phyloP scores from a whole-genome alignment of 768 basidiomycete genomes.

The Lactarius akahatsu region DNA sequence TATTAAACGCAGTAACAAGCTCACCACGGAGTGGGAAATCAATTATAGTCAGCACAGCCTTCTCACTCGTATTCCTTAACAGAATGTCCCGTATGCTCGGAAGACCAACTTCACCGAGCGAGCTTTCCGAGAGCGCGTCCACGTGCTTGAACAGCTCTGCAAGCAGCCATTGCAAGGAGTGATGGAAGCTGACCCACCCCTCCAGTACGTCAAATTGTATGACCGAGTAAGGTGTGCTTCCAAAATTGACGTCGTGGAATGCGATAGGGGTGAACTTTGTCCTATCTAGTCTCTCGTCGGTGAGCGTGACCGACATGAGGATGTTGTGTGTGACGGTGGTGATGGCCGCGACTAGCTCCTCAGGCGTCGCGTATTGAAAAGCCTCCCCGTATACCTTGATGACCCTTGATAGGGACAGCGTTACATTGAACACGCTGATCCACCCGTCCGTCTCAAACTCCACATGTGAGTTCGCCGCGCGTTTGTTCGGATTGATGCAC shows the following conservation, averaged over 20 bases:
- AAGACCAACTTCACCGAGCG: constrained; percentile 51
- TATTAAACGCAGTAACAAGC: constrained; percentile 31
- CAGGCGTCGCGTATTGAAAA: constrained; percentile 55
- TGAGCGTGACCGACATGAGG: constrained; percentile 64
- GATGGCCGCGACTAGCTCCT: constrained; percentile 66
- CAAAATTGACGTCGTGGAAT: constrained; percentile 70
- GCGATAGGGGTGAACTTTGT: constrained; percentile 59
- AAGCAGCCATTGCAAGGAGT: constrained; percentile 87
- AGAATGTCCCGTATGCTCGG: constrained; percentile 60
- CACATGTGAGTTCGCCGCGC: constrained; percentile 79
- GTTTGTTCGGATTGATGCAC: constrained; percentile 88
- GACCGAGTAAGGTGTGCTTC: constrained; percentile 55
- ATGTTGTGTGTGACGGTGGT: constrained; percentile 69
- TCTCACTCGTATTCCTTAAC: constrained; percentile 58
- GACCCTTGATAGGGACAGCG: constrained; percentile 82
- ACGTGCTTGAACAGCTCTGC: constrained; percentile 87
- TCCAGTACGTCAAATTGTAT: constrained; percentile 77
- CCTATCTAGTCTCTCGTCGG: constrained; percentile 66
- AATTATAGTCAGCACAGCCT: constrained; percentile 69
- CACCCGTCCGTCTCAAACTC: constrained; percentile 97
- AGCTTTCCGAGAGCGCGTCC: constrained; percentile 58
- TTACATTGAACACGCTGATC: constrained; percentile 96
- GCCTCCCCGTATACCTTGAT: constrained; percentile 90
- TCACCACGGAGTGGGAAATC: constrained; percentile 89
- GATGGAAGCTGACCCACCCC: constrained; percentile 89